phyloP scores from a whole-genome alignment of 805 yeast species.

The Saccharomycopsis vini region DNA sequence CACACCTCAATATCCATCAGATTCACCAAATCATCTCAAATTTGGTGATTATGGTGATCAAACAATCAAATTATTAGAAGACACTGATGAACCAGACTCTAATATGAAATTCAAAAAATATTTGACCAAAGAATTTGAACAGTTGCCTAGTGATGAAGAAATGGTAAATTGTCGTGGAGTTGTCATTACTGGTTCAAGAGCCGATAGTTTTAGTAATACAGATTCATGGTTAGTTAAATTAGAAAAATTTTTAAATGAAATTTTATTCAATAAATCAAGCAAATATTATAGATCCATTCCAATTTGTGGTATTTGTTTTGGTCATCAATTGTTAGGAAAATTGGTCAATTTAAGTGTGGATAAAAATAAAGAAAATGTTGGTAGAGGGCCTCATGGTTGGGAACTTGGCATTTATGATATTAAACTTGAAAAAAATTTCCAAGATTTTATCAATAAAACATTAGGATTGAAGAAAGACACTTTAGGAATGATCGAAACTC shows the following conservation, averaged over 20 bases:
- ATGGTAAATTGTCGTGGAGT: constrained; percentile 27
- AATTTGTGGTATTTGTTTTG: constrained; percentile 71
- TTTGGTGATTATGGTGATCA: constrained; percentile 50
- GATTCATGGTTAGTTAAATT: constrained; percentile 34
- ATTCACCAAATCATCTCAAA: constrained; percentile 16
- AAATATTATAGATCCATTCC: constrained; percentile 30
- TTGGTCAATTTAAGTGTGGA: constrained; percentile 30
- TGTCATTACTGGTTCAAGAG: constrained; percentile 39
- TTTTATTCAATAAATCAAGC: constrained; percentile 17
- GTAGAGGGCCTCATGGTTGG: constrained; percentile 56
- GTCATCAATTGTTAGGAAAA: constrained; percentile 71
- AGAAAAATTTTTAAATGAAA: constrained; percentile 27
- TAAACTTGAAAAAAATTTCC: constrained; percentile 6
- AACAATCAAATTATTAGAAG: constrained; percentile 28
- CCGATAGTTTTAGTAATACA: constrained; percentile 34
- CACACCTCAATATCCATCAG: constrained; percentile 10
- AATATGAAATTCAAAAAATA: constrained; percentile 28
- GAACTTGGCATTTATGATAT: constrained; percentile 58
- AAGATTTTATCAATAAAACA: background rate
- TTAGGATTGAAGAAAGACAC: background rate
- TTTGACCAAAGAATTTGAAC: constrained; percentile 27
- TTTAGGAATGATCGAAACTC: constrained; percentile 37
- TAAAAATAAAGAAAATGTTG: constrained; percentile 27
- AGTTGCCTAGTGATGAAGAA: constrained; percentile 23
- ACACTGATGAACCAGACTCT: constrained; percentile 18